Conservation (phyloP, 2,329 filamentous ascomycete species). For the Alternaria triticimaculans region DNA sequence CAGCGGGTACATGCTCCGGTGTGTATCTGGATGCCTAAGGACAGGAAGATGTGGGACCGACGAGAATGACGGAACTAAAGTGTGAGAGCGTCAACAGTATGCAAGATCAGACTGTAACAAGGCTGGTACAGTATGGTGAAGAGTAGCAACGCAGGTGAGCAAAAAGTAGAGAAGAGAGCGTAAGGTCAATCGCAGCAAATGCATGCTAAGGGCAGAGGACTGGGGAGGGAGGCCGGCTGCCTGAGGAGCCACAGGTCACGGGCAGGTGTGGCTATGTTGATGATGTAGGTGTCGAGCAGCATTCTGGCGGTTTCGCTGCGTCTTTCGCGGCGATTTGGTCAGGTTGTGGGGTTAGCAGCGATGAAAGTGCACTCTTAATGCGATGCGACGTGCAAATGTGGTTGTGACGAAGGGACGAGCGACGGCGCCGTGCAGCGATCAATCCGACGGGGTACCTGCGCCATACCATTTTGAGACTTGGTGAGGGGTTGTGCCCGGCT, state of each 20-base stretch:
- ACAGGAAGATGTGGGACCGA: constrained; percentile 12
- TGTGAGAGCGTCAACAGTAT: background rate
- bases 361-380: constrained; percentile 28
- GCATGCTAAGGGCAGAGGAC: constrained; percentile 20
- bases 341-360: constrained; percentile 32
- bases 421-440: constrained; percentile 30
- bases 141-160: constrained; percentile 8
- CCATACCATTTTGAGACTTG: constrained; percentile 28
- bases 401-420: constrained; percentile 27
- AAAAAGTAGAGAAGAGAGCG: constrained; percentile 23
- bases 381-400: constrained; percentile 26
- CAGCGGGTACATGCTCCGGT: constrained; percentile 39
- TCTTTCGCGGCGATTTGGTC: constrained; percentile 29
- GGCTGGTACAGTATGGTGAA: background rate
- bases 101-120: constrained; percentile 2
- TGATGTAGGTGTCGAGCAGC: constrained; percentile 22
- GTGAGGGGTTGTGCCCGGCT: constrained; percentile 16
- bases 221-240: constrained; percentile 32
- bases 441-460: constrained; percentile 20
- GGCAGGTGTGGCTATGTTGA: constrained; percentile 37
- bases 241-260: constrained; percentile 31
- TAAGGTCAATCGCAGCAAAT: constrained; percentile 8
- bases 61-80: background rate
- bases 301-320: constrained; percentile 22
- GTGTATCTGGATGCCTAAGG: constrained; percentile 32